These are phyloP conservation scores for Daldinia loculata DNA, from an alignment of 495 filamentous ascomycete genomes.

Conservation along the genomic window DNA sequence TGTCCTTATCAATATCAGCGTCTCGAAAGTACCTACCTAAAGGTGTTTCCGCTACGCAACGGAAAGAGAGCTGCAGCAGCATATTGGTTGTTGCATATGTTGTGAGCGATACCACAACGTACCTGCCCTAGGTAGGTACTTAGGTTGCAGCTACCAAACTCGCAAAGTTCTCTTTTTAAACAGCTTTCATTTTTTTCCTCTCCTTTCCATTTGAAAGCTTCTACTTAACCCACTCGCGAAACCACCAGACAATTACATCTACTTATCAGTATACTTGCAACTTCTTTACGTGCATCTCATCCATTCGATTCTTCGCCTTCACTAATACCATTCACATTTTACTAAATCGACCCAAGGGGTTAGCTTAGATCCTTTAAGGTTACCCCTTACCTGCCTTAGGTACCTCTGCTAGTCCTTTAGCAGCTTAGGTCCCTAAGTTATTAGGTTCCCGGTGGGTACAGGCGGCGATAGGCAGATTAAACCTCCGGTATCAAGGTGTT, in stretches of 20 bases:
- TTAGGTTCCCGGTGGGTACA: background rate
- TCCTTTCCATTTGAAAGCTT: background rate
- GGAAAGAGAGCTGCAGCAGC: background rate
- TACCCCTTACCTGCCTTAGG: background rate
- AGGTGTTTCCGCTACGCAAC: background rate
- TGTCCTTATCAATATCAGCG: background rate
- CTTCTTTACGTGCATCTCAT: background rate
- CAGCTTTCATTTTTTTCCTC: background rate
- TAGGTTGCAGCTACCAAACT: background rate
- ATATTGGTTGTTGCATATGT: background rate
- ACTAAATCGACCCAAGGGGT: slow-evolving; percentile 2
- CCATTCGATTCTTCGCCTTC: background rate
- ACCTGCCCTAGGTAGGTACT: background rate
- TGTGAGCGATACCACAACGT: background rate
- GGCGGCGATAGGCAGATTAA: slow-evolving; percentile 15
- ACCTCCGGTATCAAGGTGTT: slow-evolving; percentile 13
- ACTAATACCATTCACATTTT: background rate
- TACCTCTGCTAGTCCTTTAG: background rate
- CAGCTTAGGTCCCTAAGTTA: background rate
- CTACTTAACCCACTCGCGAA: background rate
- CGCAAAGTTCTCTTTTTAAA: background rate
- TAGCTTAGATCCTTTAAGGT: background rate
- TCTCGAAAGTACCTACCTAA: background rate
- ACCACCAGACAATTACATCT: background rate
- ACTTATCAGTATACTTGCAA: background rate